Conservation (phyloP, 164 flowering plant genomes). For the Annona cherimola region DNA sequence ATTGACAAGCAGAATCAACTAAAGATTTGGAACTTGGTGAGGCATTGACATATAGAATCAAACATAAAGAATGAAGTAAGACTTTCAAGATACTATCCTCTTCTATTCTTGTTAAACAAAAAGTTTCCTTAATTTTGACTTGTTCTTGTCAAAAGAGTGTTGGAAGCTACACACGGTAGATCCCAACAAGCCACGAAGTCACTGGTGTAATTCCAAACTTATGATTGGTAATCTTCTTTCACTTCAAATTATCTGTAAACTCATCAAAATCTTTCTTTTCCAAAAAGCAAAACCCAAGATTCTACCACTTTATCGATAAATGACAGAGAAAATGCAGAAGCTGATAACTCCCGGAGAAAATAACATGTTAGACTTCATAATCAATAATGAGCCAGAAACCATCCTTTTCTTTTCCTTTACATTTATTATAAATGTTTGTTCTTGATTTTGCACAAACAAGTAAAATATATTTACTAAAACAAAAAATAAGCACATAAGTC, state of each 20-base stretch:
- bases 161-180: neutral
- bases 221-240: neutral
- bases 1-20: neutral
- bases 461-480: too few relatives aligned
- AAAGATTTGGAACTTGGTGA: neutral
- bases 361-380: neutral
- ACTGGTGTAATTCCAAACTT: neutral
- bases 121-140: neutral
- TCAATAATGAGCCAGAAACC: too few relatives aligned
- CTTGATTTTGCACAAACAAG: too few relatives aligned
- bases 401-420: too few relatives aligned
- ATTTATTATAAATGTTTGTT: too few relatives aligned
- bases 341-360: neutral
- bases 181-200: neutral
- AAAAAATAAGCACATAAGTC: neutral
- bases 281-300: neutral
- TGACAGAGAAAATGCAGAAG: neutral
- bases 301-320: neutral
- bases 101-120: neutral
- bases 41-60: neutral
- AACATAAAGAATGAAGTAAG: neutral
- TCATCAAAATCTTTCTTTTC: too few relatives aligned
- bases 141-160: neutral
- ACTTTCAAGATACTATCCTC: neutral
- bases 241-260: neutral